A percentile compares a stretch with the other conserved stretches of the same genome.
phyloP scores from a whole-genome alignment of 768 basidiomycete species.

The Dentipellis sp. region DNA sequence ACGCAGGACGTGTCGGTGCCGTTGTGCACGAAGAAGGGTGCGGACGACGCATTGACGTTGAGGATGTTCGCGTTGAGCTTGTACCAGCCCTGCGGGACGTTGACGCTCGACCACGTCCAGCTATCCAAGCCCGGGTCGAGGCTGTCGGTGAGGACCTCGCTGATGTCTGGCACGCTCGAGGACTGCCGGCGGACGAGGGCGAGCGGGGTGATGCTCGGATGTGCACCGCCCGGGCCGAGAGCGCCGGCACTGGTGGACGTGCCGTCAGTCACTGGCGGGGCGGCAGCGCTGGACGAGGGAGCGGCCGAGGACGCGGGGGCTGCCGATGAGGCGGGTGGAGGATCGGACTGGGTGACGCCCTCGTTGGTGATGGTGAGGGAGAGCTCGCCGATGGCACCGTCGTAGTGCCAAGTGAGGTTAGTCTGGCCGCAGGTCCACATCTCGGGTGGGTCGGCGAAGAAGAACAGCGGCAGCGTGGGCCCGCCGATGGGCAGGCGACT shows the following conservation, averaged over 20 bases:
- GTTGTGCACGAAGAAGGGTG: slow-evolving; percentile 26
- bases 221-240: background rate
- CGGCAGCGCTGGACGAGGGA: background rate
- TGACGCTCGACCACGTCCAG: slow-evolving; percentile 38
- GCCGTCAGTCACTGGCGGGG: background rate
- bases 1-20: slow-evolving; percentile 30
- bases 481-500: background rate
- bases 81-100: slow-evolving; percentile 43
- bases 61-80: slow-evolving; percentile 17
- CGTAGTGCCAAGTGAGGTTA: slow-evolving; percentile 20
- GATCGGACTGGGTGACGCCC: slow-evolving; percentile 20
- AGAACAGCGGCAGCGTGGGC: background rate
- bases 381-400: slow-evolving; percentile 16
- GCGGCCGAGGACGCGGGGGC: slow-evolving; percentile 8
- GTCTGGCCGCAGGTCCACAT: slow-evolving; percentile 27
- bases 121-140: slow-evolving; percentile 18
- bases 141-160: slow-evolving; percentile 19
- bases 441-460: background rate
- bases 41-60: slow-evolving; percentile 15
- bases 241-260: slow-evolving; percentile 2
- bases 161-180: slow-evolving; percentile 9
- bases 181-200: background rate
- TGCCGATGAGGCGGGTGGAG: background rate
- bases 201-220: background rate
- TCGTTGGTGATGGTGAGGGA: slow-evolving; percentile 32